Conservation (phyloP, 208 protist species). For the Trypanosoma vivax region DNA sequence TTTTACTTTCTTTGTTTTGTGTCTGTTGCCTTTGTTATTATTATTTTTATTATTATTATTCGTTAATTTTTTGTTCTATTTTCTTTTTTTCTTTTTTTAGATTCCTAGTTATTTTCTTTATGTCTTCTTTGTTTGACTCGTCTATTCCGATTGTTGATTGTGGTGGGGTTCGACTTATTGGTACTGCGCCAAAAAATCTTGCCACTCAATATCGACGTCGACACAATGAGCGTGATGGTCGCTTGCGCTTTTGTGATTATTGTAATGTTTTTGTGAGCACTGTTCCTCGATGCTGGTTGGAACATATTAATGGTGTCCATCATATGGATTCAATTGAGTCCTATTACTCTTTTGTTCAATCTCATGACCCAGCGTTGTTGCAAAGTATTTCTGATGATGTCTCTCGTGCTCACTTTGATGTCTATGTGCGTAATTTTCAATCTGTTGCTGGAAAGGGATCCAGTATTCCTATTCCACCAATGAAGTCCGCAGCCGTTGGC, state of each 20-base stretch:
- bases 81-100: background rate
- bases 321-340: constrained; percentile 62
- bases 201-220: constrained; percentile 66
- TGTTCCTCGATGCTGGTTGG: constrained; percentile 26
- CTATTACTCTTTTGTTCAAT: constrained; percentile 55
- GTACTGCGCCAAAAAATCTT: no score
- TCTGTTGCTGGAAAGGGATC: constrained; percentile 22
- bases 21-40: constrained; percentile 4
- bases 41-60: constrained; percentile 11
- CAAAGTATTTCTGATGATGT: constrained; percentile 35
- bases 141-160: background rate
- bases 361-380: constrained; percentile 52
- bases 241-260: constrained; percentile 81
- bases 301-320: constrained; percentile 46
- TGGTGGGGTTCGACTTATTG: background rate
- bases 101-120: background rate
- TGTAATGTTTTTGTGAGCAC: constrained; percentile 80
- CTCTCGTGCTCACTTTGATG: constrained; percentile 23
- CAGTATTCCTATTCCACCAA: constrained; percentile 22
- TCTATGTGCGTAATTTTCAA: constrained; percentile 21
- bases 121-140: background rate
- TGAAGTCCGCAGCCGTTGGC: constrained; percentile 18
- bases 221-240: constrained; percentile 78
- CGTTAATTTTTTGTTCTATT: background rate
- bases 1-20: background rate